These are phyloP conservation scores for Knoxdaviesia capensis DNA, from an alignment of 2,329 filamentous ascomycete species.

Conservation along the genomic window DNA sequence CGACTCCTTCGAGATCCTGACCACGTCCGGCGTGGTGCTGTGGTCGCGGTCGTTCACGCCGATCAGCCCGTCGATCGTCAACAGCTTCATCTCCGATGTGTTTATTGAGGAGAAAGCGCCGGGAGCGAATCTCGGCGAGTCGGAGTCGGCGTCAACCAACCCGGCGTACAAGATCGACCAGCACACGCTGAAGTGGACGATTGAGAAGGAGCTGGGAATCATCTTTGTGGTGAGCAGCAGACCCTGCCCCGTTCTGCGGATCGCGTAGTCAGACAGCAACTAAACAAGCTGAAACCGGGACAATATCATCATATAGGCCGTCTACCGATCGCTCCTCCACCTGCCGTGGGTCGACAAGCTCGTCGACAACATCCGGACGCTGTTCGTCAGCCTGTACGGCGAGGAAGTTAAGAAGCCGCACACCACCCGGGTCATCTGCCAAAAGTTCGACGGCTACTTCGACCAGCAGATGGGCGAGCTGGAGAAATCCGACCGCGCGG, in stretches of 20 bases:
- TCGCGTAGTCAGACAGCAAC: too few species aligned
- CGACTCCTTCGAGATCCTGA: conserved; percentile 91
- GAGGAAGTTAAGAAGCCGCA: conserved; percentile 69
- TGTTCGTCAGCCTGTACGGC: conserved; percentile 80
- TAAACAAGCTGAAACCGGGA: neutral
- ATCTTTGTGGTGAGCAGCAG: conserved; percentile 61
- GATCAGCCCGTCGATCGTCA: conserved; percentile 67
- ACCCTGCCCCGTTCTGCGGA: too few species aligned
- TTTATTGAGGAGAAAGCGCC: conserved; percentile 87
- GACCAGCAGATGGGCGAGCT: conserved; percentile 80
- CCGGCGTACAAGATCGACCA: conserved; percentile 75
- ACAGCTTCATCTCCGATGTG: conserved; percentile 86
- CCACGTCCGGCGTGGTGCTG: conserved; percentile 86
- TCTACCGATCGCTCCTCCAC: conserved; percentile 89
- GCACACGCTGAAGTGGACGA: conserved; percentile 86
- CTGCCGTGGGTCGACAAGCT: conserved; percentile 95
- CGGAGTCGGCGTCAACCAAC: conserved; percentile 38
- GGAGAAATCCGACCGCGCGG: conserved; percentile 27
- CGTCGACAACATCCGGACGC: conserved; percentile 79
- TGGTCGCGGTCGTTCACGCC: conserved; percentile 80
- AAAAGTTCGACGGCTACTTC: conserved; percentile 77
- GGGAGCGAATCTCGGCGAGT: conserved; percentile 36
- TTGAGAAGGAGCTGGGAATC: conserved; percentile 76
- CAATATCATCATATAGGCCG: conserved; percentile 38
- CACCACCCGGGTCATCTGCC: conserved; percentile 58